phyloP scores from a whole-genome alignment of 306 rosid species.

The Quercus bicolor region DNA sequence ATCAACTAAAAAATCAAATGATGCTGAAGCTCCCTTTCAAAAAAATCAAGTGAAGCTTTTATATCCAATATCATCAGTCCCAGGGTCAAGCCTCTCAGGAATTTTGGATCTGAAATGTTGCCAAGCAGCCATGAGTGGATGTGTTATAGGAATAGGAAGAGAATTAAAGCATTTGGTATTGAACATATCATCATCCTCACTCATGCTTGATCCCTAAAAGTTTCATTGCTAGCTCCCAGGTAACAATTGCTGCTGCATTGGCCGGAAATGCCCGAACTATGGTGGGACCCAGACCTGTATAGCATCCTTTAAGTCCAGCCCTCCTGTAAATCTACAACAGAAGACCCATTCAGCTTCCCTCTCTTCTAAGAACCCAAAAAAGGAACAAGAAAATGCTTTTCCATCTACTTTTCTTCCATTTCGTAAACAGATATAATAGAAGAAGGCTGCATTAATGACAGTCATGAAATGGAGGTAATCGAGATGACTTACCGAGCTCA shows the following conservation, averaged over 20 bases:
- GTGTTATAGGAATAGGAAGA: background rate
- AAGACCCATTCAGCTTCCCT: slow-evolving; percentile 8
- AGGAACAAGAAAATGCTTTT: background rate
- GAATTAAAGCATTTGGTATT: background rate
- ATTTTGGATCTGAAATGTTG: background rate
- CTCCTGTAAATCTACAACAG: slow-evolving; percentile 56
- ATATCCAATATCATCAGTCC: background rate
- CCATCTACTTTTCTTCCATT: background rate
- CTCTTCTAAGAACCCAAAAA: background rate
- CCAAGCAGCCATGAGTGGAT: background rate
- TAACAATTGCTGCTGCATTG: slow-evolving; percentile 82
- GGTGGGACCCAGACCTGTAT: slow-evolving; percentile 87
- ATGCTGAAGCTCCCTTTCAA: background rate
- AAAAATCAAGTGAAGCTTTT: background rate
- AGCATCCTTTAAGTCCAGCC: slow-evolving; percentile 81
- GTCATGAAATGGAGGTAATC: slow-evolving; percentile 8
- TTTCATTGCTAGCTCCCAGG: slow-evolving; percentile 92
- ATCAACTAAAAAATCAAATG: background rate
- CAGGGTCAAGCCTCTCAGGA: background rate
- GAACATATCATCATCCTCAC: slow-evolving; percentile 26
- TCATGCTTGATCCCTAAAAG: slow-evolving; percentile 58
- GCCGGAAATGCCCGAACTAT: slow-evolving; percentile 85
- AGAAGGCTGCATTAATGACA: background rate
- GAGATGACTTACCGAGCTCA: slow-evolving; percentile 51
- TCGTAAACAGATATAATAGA: background rate